phyloP scores from a whole-genome alignment of 2,329 filamentous ascomycete genomes.

The Xylaria sp. region DNA sequence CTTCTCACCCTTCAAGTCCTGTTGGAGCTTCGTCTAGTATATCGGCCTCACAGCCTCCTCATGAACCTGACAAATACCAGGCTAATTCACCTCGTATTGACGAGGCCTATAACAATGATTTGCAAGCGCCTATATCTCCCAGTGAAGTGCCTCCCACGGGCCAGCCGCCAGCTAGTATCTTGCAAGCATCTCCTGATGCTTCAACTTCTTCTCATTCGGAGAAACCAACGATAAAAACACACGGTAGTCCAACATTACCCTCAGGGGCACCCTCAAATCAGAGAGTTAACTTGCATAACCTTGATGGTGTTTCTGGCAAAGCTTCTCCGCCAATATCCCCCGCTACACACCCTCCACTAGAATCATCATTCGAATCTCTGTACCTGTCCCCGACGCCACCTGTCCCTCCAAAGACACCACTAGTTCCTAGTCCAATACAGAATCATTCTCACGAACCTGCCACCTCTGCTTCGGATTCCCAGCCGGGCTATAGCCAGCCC shows the following conservation, averaged over 20 bases:
- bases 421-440: not conserved
- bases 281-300: not conserved
- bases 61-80: not conserved
- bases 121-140: not conserved
- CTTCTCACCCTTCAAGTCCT: constrained; percentile 8
- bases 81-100: not conserved
- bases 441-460: not conserved
- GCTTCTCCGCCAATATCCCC: not conserved
- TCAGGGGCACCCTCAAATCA: not conserved
- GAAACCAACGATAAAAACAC: not conserved
- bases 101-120: not conserved
- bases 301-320: not conserved
- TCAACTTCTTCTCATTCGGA: not conserved
- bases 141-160: not conserved
- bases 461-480: not conserved
- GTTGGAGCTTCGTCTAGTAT: not conserved
- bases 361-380: constrained; percentile 11
- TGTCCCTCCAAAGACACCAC: constrained; percentile 11
- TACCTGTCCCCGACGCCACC: constrained; percentile 1
- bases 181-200: not conserved
- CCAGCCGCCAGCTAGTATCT: not conserved
- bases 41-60: not conserved
- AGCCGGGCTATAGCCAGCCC: not conserved
- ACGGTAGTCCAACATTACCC: not conserved
- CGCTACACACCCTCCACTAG: not conserved